Base-by-base conservation (phyloP, 495 filamentous ascomycete genomes). In the Aspergillus haitiensis region DNA sequence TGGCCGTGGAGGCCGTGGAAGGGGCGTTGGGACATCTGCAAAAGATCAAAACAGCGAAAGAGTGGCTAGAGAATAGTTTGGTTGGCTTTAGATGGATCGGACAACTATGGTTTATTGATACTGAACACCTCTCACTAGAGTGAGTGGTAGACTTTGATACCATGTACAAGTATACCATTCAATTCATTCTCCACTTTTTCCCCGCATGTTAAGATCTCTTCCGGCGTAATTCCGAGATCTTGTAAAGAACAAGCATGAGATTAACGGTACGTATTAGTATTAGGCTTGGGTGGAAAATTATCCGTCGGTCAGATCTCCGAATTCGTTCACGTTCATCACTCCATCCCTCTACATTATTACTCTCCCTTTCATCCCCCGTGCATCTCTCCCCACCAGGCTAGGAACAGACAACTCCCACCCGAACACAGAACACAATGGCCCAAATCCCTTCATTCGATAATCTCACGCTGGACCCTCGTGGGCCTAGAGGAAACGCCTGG, bases 401-500 rank as follows among this genome's bases (percentile, higher is more conserved):
- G 8, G 42, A 52, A 15, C 13, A 34, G 21, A 27, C 21, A 27
- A 27, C 1, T 3, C 21, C 21, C 21, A 27, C 3, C 21, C 21
- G 3, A 27, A 27, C 21, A 3, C 21, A 13, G 31, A 15, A 8
- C 5, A 13, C 36, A 60, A 63, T 60, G 56, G 1, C 60, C 5
- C 35, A 45, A 13, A 59, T 62, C 31, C 78, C 76, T 18, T 64
- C 58, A 46, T 82, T 83, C 70, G 64, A 73, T 47, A 64, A 70
- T 37, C 75, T 83, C 35, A 78, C 80, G 9, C 71, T 83, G 18
- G 69, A 76, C 60, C 70, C 69, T 36, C 49, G 52, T 36, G 79
- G 75, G 8, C 80, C 81, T 8, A 70, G 65, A 31, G 77, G 78
- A 13, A 80, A 80, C 63, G 76, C 80, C 18, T 84, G 81, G 81